phyloP scores from a whole-genome alignment of 108 stramenopile genomes.

The Cylindrotheca closterium region DNA sequence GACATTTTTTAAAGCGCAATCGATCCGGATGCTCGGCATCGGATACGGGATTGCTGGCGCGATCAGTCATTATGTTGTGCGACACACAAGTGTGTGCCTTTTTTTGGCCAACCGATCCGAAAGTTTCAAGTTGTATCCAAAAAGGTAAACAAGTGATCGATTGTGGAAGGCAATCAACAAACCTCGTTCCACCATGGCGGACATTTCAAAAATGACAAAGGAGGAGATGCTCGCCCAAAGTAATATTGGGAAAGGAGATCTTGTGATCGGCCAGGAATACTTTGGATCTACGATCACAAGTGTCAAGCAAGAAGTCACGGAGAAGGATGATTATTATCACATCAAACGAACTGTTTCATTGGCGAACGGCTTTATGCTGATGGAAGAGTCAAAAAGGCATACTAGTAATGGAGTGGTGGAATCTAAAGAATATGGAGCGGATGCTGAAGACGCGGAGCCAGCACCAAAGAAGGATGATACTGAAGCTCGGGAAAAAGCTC shows the following conservation, averaged over 20 bases:
- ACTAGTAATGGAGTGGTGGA: neutral
- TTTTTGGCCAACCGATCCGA: no score
- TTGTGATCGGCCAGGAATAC: neutral
- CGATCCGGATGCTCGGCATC: no score
- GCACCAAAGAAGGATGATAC: neutral
- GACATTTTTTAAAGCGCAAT: no score
- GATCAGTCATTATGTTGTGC: no score
- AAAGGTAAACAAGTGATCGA: no score
- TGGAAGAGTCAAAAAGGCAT: neutral
- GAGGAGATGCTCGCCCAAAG: neutral
- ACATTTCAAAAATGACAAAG: neutral
- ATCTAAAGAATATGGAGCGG: neutral
- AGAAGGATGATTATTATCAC: neutral
- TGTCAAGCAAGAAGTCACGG: neutral
- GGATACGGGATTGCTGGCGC: no score
- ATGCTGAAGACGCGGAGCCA: neutral
- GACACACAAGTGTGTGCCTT: no score
- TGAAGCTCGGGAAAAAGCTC: neutral
- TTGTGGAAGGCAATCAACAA: no score
- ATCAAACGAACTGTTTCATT: slow-evolving; percentile 3
- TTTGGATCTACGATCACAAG: neutral
- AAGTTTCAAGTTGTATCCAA: no score
- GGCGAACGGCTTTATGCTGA: neutral
- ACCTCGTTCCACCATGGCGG: no score
- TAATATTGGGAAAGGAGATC: neutral